Evolutionary conservation across 768 basidiomycete genomes (phyloP).

Genomic region (Amanita rimosa): DNA sequence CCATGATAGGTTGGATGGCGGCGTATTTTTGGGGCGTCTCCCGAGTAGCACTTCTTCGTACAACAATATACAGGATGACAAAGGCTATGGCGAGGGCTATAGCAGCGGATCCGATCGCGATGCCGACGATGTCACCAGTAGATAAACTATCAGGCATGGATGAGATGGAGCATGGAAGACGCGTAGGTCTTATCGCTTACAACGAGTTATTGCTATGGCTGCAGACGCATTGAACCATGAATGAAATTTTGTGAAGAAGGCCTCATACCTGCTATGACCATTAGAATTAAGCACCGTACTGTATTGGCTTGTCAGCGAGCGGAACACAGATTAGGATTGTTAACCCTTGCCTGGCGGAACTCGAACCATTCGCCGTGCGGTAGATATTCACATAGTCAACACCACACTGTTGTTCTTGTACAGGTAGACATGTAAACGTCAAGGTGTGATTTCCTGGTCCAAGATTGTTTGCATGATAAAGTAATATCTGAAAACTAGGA

Average conservation of each 20-base stretch:
- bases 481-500: neutral
- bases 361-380: neutral
- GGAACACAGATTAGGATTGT: neutral
- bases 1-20: neutral
- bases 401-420: neutral
- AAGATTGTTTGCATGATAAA: conserved; percentile 6
- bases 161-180: neutral
- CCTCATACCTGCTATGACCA: too few relatives aligned
- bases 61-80: neutral
- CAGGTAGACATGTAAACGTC: neutral
- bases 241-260: too few relatives aligned
- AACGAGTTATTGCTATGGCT: neutral
- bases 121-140: conserved; percentile 3
- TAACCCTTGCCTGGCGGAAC: neutral
- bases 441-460: conserved; percentile 4
- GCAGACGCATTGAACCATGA: neutral
- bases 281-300: neutral
- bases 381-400: conserved; percentile 5
- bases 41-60: neutral
- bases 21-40: neutral
- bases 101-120: neutral
- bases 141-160: neutral
- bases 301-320: neutral
- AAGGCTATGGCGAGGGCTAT: neutral
- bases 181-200: neutral